Percentiles rank a stretch among this genome's conserved stretches.
Conservation (phyloP, 257 asterid genomes). For the Penstemon barbatus region DNA sequence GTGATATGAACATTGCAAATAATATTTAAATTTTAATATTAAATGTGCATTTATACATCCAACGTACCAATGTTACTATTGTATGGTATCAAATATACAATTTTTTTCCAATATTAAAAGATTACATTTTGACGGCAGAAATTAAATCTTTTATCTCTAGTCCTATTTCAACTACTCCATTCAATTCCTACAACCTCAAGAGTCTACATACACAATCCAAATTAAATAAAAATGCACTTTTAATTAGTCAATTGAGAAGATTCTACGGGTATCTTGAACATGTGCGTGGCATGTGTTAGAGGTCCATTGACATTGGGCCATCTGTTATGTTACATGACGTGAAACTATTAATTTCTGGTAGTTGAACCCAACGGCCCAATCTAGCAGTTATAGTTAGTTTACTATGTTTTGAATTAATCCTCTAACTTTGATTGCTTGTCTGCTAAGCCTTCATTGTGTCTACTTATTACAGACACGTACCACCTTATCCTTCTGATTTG, state of each 20-base stretch:
- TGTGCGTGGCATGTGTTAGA: constrained; percentile 26
- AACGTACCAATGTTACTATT: too few species aligned
- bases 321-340: neutral
- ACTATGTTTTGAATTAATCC: constrained; percentile 23
- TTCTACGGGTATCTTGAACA: constrained; percentile 1
- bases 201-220: constrained; percentile 8
- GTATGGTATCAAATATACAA: too few species aligned
- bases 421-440: constrained; percentile 22
- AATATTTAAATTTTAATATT: too few species aligned
- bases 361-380: constrained; percentile 28
- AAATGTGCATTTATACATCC: too few species aligned
- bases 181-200: neutral
- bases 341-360: neutral
- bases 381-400: constrained; percentile 37
- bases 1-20: too few species aligned
- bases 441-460: constrained; percentile 3
- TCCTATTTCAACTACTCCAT: constrained; percentile 2
- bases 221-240: neutral
- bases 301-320: constrained; percentile 34
- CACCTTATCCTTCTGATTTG: neutral
- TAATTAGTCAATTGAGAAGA: neutral
- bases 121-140: too few species aligned
- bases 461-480: constrained; percentile 23
- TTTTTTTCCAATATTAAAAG: too few species aligned
- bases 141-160: neutral